Percentiles rank a stretch among this genome's conserved stretches.
phyloP scores from a whole-genome alignment of 176 grass and related monocot species.

The Triticum timopheevii region DNA sequence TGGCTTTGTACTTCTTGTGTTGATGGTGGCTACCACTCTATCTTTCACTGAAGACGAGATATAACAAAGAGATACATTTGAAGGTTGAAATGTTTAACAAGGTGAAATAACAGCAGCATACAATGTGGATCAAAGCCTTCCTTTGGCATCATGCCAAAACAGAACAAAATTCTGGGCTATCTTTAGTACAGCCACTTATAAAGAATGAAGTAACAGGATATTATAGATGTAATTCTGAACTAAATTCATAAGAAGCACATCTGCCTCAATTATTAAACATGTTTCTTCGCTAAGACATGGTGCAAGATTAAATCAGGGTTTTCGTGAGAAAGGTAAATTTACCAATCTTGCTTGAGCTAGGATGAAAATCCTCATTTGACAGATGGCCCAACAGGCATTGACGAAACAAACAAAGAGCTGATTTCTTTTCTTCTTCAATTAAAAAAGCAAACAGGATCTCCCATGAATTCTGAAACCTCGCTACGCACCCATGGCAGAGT shows the following conservation, averaged over 20 bases:
- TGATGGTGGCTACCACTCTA: no score
- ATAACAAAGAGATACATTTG: no score
- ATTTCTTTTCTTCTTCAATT: conserved; percentile 22
- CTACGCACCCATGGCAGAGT: background rate
- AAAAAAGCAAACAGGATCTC: conserved; percentile 31
- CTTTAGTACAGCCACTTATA: background rate
- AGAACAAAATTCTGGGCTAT: background rate
- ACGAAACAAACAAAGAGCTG: conserved; percentile 11
- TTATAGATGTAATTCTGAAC: background rate
- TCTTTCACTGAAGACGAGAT: no score
- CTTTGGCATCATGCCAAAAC: background rate
- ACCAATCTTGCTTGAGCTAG: background rate
- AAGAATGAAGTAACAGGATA: background rate
- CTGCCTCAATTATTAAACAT: conserved; percentile 33
- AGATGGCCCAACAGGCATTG: conserved; percentile 16
- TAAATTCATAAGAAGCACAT: background rate
- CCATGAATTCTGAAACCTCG: background rate
- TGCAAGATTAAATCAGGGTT: background rate
- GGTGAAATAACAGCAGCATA: no score
- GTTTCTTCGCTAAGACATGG: conserved; percentile 10
- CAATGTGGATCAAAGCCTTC: background rate
- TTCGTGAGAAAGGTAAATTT: conserved; percentile 10
- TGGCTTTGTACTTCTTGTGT: no score
- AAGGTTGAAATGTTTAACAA: no score
- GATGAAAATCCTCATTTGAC: conserved; percentile 15